Conservation (phyloP, 164 flowering plant genomes). For the Nelumbo lutea region DNA sequence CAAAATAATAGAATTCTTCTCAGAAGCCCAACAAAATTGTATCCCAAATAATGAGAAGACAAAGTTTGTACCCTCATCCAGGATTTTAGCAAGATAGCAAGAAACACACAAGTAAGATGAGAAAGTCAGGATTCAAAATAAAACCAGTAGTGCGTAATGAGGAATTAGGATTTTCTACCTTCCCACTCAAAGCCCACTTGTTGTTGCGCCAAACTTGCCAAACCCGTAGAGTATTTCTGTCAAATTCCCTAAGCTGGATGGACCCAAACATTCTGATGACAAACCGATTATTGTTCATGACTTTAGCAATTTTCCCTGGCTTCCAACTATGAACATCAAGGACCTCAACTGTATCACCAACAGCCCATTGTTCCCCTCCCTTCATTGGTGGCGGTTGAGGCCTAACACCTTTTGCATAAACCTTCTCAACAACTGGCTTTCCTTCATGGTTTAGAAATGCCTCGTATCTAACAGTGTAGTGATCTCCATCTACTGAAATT, state of each 20-base stretch:
- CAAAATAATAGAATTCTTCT: no score
- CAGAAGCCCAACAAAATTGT: no score
- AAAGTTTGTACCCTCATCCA: background rate
- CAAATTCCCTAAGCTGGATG: slow-evolving; percentile 27
- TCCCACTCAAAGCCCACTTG: slow-evolving; percentile 16
- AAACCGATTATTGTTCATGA: slow-evolving; percentile 14
- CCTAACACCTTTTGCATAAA: slow-evolving; percentile 16
- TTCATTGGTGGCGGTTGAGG: slow-evolving; percentile 19
- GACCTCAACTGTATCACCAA: slow-evolving; percentile 32
- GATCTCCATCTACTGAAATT: slow-evolving; percentile 17
- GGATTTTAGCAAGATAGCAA: no score
- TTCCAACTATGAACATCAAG: slow-evolving; percentile 29
- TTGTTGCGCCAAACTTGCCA: slow-evolving; percentile 26
- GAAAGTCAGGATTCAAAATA: background rate
- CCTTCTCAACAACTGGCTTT: slow-evolving; percentile 20
- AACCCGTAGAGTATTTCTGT: slow-evolving; percentile 20
- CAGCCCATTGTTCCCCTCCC: slow-evolving; percentile 17
- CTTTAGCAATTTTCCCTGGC: slow-evolving; percentile 27
- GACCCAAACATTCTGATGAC: slow-evolving; percentile 25
- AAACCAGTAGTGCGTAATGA: background rate
- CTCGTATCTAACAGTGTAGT: slow-evolving; percentile 21
- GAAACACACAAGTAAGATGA: background rate
- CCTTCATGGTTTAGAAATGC: slow-evolving; percentile 11
- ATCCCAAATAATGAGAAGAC: background rate
- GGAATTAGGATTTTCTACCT: slow-evolving; percentile 7